These are phyloP conservation scores for Coemansia sp. DNA, from an alignment of 192 early-diverging fungal genomes.

Conservation along the genomic window DNA sequence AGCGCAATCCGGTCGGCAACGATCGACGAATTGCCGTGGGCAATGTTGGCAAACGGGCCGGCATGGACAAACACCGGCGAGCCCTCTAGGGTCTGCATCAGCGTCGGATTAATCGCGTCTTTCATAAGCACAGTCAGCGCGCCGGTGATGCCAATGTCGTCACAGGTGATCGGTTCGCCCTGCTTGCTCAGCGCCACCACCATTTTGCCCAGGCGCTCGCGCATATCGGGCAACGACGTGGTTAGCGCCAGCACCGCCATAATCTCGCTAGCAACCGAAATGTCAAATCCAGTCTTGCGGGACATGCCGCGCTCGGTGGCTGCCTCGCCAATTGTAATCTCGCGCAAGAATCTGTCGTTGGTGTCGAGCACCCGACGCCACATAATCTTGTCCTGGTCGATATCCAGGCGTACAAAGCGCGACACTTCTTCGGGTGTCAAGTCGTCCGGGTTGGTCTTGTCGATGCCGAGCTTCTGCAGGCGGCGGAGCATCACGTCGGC, in stretches of 20 bases:
- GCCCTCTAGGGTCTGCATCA: slow-evolving; percentile 99
- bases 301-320: slow-evolving; percentile 81
- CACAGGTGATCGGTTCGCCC: slow-evolving; percentile 84
- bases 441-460: slow-evolving; percentile 70
- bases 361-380: slow-evolving; percentile 97
- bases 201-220: slow-evolving; percentile 88
- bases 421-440: slow-evolving; percentile 74
- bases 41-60: slow-evolving; percentile 99
- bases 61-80: slow-evolving; percentile 98
- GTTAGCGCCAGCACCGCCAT: slow-evolving; percentile 97
- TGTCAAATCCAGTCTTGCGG: slow-evolving; percentile 94
- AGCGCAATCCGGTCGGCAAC: slow-evolving; percentile 95
- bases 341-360: slow-evolving; percentile 93
- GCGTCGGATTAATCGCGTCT: slow-evolving; percentile 96
- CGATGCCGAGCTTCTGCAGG: slow-evolving; percentile 72
- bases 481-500: slow-evolving; percentile 83
- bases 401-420: slow-evolving; percentile 86
- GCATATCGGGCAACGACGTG: slow-evolving; percentile 88
- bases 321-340: slow-evolving; percentile 84
- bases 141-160: slow-evolving; percentile 94
- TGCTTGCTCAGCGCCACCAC: slow-evolving; percentile 81
- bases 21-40: slow-evolving; percentile 95
- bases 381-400: slow-evolving; percentile 89
- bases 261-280: slow-evolving; percentile 95
- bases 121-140: slow-evolving; percentile 97